Percentiles rank a stretch among this genome's conserved stretches.
Evolutionary conservation across 2,329 filamentous ascomycete genomes (phyloP).

Genomic region (Aspergillus jensenii): DNA sequence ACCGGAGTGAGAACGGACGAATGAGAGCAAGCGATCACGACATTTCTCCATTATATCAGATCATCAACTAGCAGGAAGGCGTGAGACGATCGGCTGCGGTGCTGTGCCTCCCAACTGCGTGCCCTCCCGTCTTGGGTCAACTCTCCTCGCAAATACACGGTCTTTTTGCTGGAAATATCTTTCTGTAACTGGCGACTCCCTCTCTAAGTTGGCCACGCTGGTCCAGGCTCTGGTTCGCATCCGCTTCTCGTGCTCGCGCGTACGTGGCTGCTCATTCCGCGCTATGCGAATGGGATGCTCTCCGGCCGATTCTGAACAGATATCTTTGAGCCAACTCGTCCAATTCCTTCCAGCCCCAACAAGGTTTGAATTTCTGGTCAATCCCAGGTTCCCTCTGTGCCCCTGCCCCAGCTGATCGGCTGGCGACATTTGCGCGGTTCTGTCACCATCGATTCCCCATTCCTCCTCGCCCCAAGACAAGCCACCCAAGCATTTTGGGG

Average conservation of each 20-base stretch:
- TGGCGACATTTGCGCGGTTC: constrained; percentile 16
- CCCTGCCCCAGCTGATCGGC: constrained; percentile 21
- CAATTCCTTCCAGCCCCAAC: constrained; percentile 15
- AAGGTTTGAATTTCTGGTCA: constrained; percentile 15
- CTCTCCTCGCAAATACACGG: constrained; percentile 8
- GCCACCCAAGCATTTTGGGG: constrained; percentile 14
- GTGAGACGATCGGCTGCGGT: constrained; percentile 22
- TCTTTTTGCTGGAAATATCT: constrained; percentile 9
- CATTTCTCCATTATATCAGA: constrained; percentile 46
- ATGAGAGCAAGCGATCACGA: constrained; percentile 40
- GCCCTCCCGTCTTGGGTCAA: constrained; percentile 4
- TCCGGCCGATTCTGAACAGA: constrained; percentile 14
- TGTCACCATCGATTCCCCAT: constrained; percentile 20
- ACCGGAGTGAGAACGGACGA: constrained; percentile 23
- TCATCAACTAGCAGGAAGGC: constrained; percentile 34
- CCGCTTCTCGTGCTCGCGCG: constrained; percentile 16
- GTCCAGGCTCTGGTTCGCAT: constrained; percentile 7
- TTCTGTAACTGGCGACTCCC: constrained; percentile 5
- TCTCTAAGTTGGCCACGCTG: constrained; percentile 3
- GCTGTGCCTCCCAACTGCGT: constrained; percentile 8
- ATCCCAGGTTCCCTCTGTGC: constrained; percentile 1
- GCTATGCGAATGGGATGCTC: constrained; percentile 23
- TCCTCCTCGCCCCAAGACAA: constrained; percentile 16
- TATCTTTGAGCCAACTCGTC: constrained; percentile 22
- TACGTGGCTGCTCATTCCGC: constrained; percentile 26